These are phyloP conservation scores for Russula dissimulans DNA, from an alignment of 768 basidiomycete genomes.

Conservation along the genomic window DNA sequence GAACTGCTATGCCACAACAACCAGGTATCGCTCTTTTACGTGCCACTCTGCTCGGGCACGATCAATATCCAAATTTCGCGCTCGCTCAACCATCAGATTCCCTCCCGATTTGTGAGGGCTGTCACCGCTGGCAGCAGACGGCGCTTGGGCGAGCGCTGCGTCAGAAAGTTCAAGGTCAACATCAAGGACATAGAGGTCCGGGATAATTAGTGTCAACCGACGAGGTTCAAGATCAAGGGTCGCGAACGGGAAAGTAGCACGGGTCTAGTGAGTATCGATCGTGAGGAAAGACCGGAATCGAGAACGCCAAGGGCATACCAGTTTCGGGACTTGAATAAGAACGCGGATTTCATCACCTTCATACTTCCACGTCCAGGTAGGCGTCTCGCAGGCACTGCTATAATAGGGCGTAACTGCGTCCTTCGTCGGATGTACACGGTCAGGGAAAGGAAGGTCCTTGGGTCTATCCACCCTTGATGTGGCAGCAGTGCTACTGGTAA, in stretches of 20 bases:
- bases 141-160: conserved; percentile 36
- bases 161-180: conserved; percentile 50
- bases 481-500: conserved; percentile 11
- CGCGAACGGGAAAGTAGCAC: conserved; percentile 34
- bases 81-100: conserved; percentile 45
- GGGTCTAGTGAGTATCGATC: conserved; percentile 32
- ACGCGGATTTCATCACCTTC: conserved; percentile 37
- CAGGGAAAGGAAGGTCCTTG: not conserved
- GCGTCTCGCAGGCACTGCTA: conserved; percentile 20
- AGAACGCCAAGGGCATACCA: conserved; percentile 38
- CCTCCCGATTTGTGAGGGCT: conserved; percentile 15
- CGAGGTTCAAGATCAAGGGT: conserved; percentile 60
- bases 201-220: conserved; percentile 45
- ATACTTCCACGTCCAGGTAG: conserved; percentile 48
- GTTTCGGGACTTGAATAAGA: conserved; percentile 41
- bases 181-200: conserved; percentile 42
- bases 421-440: not conserved
- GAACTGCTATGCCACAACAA: conserved; percentile 32
- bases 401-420: not conserved
- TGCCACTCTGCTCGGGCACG: conserved; percentile 60
- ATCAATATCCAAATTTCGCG: conserved; percentile 52
- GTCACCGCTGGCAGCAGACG: conserved; percentile 10
- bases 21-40: conserved; percentile 41
- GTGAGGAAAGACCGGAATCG: not conserved
- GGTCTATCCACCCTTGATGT: conserved; percentile 31